Percentiles rank a stretch among this genome's conserved stretches.
phyloP scores from a whole-genome alignment of 2,329 filamentous ascomycete species.

The Aureobasidium pullulans region DNA sequence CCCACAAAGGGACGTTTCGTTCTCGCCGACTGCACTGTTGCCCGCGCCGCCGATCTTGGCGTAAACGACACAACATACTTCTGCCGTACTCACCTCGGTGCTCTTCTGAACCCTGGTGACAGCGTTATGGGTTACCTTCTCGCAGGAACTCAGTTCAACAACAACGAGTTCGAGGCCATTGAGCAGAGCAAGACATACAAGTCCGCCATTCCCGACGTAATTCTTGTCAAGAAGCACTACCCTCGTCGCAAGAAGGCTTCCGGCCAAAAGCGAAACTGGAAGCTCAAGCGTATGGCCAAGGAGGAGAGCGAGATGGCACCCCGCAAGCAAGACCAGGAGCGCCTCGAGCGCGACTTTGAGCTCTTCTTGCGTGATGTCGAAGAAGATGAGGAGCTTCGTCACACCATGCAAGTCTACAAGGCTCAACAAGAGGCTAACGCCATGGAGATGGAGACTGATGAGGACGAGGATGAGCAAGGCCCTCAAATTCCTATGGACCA shows the following conservation, averaged over 20 bases:
- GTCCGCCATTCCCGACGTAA: constrained; percentile 77
- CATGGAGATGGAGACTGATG: constrained; percentile 49
- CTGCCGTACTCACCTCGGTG: constrained; percentile 81
- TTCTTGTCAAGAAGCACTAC: constrained; percentile 97
- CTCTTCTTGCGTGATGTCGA: constrained; percentile 95
- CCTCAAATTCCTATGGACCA: constrained; percentile 44
- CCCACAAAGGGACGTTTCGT: constrained; percentile 69
- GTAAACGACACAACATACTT: constrained; percentile 83
- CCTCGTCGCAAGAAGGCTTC: constrained; percentile 65
- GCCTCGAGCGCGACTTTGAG: constrained; percentile 90
- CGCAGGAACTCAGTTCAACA: constrained; percentile 87
- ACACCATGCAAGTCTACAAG: constrained; percentile 82
- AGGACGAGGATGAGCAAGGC: constrained; percentile 51
- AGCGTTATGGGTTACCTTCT: constrained; percentile 92
- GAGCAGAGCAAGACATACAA: constrained; percentile 70
- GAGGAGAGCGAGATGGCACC: constrained; percentile 84
- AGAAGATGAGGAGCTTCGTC: constrained; percentile 81
- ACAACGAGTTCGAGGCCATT: constrained; percentile 72
- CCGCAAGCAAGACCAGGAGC: constrained; percentile 79
- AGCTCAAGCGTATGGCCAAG: constrained; percentile 83
- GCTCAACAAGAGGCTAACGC: constrained; percentile 43
- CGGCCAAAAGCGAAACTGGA: constrained; percentile 64
- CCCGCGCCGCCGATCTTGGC: constrained; percentile 78
- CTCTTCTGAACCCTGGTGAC: constrained; percentile 79
- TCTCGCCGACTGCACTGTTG: constrained; percentile 81